Conservation (phyloP, 257 asterid genomes). For the Agastache rugosa region DNA sequence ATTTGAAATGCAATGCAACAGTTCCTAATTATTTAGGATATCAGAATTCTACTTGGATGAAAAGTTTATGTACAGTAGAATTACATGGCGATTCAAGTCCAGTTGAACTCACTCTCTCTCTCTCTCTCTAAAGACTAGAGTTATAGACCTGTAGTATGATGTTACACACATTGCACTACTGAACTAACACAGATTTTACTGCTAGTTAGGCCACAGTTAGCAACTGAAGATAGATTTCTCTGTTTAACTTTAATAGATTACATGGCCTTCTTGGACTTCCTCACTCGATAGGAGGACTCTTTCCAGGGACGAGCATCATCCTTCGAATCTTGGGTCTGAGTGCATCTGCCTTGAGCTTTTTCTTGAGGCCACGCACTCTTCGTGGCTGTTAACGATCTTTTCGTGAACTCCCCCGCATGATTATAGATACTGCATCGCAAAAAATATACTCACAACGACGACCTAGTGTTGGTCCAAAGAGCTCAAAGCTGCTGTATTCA, state of each 20-base stretch:
- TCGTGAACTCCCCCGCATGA: slow-evolving; percentile 45
- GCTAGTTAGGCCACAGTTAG: slow-evolving; percentile 15
- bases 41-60: background rate
- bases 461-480: background rate
- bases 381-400: slow-evolving; percentile 35
- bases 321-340: slow-evolving; percentile 14
- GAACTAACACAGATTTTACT: background rate
- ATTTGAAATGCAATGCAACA: background rate
- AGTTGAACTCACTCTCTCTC: background rate
- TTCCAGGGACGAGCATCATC: background rate
- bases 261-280: slow-evolving; percentile 22
- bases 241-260: slow-evolving; percentile 28
- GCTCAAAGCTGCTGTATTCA: background rate
- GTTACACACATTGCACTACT: background rate
- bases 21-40: background rate
- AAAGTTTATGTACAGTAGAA: no score
- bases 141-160: background rate
- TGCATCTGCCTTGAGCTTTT: slow-evolving; percentile 10
- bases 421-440: slow-evolving; percentile 49
- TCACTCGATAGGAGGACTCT: slow-evolving; percentile 20
- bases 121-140: background rate
- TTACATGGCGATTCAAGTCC: no score
- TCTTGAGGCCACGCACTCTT: slow-evolving; percentile 24
- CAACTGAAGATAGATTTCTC: slow-evolving; percentile 8
- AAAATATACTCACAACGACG: slow-evolving; percentile 9